Evolutionary conservation across 139 green algal genomes (phyloP), one percentile per base, ranked within the genome.

Genomic region (Tetradesmus lagerheimii): DNA sequence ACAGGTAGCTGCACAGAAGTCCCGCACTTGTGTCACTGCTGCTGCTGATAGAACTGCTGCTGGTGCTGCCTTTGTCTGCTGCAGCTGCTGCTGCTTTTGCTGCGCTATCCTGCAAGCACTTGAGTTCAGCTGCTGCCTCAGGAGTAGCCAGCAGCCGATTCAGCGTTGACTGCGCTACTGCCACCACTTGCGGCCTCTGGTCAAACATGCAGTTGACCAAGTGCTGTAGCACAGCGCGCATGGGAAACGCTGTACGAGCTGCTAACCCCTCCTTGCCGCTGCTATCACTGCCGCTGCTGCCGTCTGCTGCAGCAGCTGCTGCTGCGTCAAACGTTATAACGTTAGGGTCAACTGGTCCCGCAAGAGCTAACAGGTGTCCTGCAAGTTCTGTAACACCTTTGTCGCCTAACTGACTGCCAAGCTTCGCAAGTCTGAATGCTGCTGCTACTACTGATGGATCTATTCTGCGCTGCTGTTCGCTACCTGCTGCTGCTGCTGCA

Each of bases 341-440:
- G 2, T 88, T 78, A 41, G 93, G 86, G 35, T 92, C 79, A 45
- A 95, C 90, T 0, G 94, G 94, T 0, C 94, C 94, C 29, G 91
- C 67, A 3, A 93, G 23, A 4, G 94, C 94, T 50, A 96, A 86
- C 76, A 96, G 92, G 86, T 95, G 87, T 2, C 88, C 93, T 37
- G 90, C 75, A 85, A 91, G 23, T 64, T 85, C 90, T 43, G 91
- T 87, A 57, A 96, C 83, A 37, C 86, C 67, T 27, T 41, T 57
- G 71, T 95, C 93, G 0, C 38, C 87, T 37, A 91, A 78, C 31
- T 94, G 88, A 0, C 78, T 66, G n/a, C 83, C 91, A n/a, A 94
- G 80, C 79, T 89, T 71, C 0, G 91, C 94, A 53, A 96, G 88
- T 27, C 83, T 88, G 92, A 93, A 96, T 0, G 90, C 89, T 15